These are phyloP conservation scores for Aspergillus neotritici DNA, from an alignment of 2,329 filamentous ascomycete genomes.

Conservation along the genomic window DNA sequence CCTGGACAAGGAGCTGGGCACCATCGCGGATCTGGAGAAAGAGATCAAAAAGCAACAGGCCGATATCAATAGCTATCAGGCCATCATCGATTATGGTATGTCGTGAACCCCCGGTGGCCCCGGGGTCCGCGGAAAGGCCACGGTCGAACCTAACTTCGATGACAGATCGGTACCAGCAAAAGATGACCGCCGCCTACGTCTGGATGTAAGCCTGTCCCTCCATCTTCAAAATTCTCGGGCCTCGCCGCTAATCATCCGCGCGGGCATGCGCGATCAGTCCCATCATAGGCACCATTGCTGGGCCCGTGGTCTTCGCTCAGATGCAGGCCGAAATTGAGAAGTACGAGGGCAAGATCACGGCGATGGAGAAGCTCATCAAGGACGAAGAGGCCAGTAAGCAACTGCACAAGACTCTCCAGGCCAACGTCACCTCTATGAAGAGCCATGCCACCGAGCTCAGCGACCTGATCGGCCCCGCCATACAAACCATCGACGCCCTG, in stretches of 20 bases:
- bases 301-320: not conserved
- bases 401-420: not conserved
- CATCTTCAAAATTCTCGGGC: too few species aligned
- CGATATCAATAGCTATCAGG: too few species aligned
- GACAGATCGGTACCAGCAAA: not conserved
- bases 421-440: not conserved
- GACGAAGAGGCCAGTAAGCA: not conserved
- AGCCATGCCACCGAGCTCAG: not conserved
- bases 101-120: too few species aligned
- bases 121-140: too few species aligned
- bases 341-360: not conserved
- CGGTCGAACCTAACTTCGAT: too few species aligned
- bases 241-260: too few species aligned
- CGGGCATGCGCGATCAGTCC: too few species aligned
- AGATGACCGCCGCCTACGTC: not conserved
- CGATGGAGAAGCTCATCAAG: not conserved
- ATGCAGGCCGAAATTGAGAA: not conserved
- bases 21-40: not conserved
- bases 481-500: not conserved
- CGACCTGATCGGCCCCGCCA: not conserved
- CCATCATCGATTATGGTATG: too few species aligned
- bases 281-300: not conserved
- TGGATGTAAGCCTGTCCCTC: conserved; percentile 1
- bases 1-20: not conserved
- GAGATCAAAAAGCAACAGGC: too few species aligned